Percentiles rank a stretch among this genome's conserved stretches.
Conservation (phyloP, 805 yeast genomes). For the Saccharomycopsis javanensis region DNA sequence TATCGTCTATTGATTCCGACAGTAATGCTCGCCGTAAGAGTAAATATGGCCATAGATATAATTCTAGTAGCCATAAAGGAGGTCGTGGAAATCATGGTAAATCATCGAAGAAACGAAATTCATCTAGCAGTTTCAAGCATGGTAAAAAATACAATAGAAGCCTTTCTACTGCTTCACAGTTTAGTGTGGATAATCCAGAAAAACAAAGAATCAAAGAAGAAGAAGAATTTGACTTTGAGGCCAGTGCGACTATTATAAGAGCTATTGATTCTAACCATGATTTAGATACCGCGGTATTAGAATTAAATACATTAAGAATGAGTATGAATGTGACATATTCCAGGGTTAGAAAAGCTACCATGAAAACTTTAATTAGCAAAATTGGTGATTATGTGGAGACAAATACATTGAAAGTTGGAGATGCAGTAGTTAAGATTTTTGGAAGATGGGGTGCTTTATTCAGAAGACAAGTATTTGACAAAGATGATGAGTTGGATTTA, state of each 20-base stretch:
- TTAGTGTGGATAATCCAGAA: constrained; percentile 15
- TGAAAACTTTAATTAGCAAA: constrained; percentile 58
- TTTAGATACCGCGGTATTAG: constrained; percentile 84
- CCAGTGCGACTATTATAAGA: constrained; percentile 85
- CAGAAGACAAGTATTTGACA: constrained; percentile 76
- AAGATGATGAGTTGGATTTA: constrained; percentile 69
- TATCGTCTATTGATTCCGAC: constrained; percentile 30
- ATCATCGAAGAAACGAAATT: background rate
- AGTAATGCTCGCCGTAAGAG: background rate
- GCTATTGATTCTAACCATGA: constrained; percentile 91
- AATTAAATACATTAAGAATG: constrained; percentile 91
- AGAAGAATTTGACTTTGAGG: constrained; percentile 80
- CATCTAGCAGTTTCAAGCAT: background rate
- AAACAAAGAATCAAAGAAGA: constrained; percentile 41
- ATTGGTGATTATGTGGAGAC: constrained; percentile 68
- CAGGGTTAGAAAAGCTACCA: constrained; percentile 79
- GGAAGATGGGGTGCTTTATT: constrained; percentile 75
- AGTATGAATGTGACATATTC: constrained; percentile 93
- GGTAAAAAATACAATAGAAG: constrained; percentile 6
- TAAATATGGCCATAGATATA: background rate
- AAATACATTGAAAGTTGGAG: constrained; percentile 64
- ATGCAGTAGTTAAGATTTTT: constrained; percentile 69
- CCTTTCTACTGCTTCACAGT: constrained; percentile 11
- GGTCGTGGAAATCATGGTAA: background rate
- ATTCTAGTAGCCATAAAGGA: background rate